Evolutionary conservation across 2,329 filamentous ascomycete genomes (phyloP).

Genomic region (Trichoderma koningiopsis): DNA sequence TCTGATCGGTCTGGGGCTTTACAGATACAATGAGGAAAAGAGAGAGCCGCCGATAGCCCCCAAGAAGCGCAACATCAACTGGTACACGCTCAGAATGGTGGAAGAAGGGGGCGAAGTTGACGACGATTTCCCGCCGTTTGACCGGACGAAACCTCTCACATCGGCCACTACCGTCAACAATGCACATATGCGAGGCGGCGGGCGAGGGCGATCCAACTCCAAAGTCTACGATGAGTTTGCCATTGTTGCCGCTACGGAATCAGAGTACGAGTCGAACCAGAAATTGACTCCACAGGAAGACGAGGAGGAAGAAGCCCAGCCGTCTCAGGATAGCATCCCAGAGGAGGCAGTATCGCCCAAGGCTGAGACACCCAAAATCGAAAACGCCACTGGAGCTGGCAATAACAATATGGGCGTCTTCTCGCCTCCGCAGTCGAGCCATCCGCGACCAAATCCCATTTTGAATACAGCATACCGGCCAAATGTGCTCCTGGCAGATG

Average conservation of each 20-base stretch:
- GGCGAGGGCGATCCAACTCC: constrained; percentile 65
- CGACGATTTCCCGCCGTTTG: constrained; percentile 79
- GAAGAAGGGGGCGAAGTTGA: constrained; percentile 84
- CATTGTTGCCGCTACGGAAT: constrained; percentile 69
- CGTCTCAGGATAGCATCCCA: constrained; percentile 38
- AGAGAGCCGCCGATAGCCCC: constrained; percentile 65
- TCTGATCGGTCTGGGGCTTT: constrained; percentile 78
- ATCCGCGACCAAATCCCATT: constrained; percentile 58
- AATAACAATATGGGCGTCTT: neutral
- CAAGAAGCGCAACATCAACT: constrained; percentile 75
- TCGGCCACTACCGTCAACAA: constrained; percentile 84
- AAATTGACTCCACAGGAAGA: constrained; percentile 67
- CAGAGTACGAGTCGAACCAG: constrained; percentile 70
- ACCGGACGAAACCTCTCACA: constrained; percentile 71
- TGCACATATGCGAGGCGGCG: constrained; percentile 68
- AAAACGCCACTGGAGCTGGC: constrained; percentile 30
- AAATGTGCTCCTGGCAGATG: constrained; percentile 58
- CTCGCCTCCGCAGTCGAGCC: constrained; percentile 33
- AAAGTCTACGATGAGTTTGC: constrained; percentile 84
- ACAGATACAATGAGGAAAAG: constrained; percentile 77
- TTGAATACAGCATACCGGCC: constrained; percentile 62
- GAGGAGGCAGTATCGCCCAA: constrained; percentile 33
- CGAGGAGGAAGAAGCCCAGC: constrained; percentile 39
- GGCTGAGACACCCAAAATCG: constrained; percentile 29
- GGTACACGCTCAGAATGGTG: constrained; percentile 82